Evolutionary conservation across 83 land plant genomes (phyloP).

Genomic region (Thuja plicata): DNA sequence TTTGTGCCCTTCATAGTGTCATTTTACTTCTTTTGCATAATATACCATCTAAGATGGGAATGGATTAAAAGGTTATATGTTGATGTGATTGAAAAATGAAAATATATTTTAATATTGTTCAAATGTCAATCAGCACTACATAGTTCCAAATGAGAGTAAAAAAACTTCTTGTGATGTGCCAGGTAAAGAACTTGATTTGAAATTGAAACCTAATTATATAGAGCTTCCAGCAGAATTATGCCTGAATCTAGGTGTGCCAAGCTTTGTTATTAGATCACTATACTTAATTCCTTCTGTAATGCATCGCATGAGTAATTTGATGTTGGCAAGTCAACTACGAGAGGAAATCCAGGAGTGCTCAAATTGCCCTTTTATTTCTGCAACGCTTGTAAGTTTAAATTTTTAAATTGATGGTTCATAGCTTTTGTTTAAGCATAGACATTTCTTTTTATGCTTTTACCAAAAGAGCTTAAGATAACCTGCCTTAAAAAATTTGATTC

Average conservation of each 20-base stretch:
- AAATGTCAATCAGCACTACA: background rate
- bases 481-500: background rate
- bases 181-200: background rate
- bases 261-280: constrained; percentile 54
- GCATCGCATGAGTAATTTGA: constrained; percentile 72
- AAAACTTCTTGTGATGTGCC: background rate
- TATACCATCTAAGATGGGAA: background rate
- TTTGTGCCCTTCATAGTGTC: background rate
- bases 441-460: background rate
- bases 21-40: background rate
- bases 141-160: background rate
- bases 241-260: constrained; percentile 44
- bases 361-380: constrained; percentile 32
- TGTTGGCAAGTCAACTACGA: constrained; percentile 80
- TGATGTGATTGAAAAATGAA: background rate
- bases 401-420: constrained; percentile 14
- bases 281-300: constrained; percentile 91
- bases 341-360: constrained; percentile 42
- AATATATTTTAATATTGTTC: background rate
- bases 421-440: background rate
- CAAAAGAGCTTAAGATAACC: background rate
- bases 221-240: constrained; percentile 93
- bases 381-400: constrained; percentile 39
- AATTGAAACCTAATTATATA: constrained; percentile 20
- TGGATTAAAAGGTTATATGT: background rate